Base-by-base conservation (phyloP, 371 early-diverging fungal genomes). In the Mortierella sp. region DNA sequence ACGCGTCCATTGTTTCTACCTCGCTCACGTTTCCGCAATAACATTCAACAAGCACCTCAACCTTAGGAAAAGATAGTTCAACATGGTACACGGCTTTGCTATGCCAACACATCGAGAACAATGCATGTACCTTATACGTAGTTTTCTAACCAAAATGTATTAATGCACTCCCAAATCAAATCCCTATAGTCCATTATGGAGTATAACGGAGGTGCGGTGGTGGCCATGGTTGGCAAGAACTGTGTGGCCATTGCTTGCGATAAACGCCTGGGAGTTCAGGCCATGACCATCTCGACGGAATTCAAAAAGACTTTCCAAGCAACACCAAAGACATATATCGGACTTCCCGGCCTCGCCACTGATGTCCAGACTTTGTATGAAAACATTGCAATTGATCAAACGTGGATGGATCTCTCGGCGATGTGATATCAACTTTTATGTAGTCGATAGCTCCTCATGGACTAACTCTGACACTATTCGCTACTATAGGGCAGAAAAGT, bases 161-260 rank as follows among this genome's bases (percentile, higher is more conserved):
- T 52, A 52, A n/a, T 52, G 22, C 22, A 11, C 5, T 22, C 24
- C 20, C 55, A 28, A 55, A 55, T 55, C 55, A 26, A 28, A 28
- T 55, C 24, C 28, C 28, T 28, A 28, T 85, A 92, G 92, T 90
- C 90, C 68, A 93, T 94, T 86, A 94, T 94, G 94, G 89, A 93
- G 86, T 96, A 96, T 85, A 97, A 97, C 89, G 98, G 98, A 74
- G 93, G 94, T 80, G 95, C 98, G 73, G 88, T 99, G 67, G 95
- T 99, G 78, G 99, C 99, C 78, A 99, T 99, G 99, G 92, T 91
- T 55, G 99, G 99, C 83, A 98, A 99, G 86, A 91, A 95, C 86
- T 98, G 98, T 84, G 98, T 99, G 9, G 98, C 98, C 58, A 97
- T 99, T 76, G 99, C 98, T 5, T 91, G 96, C 39, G 99, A 99